A percentile compares a stretch with the other conserved stretches of the same genome.
These are phyloP conservation scores for Cyberlindnera euphorbiae DNA, from an alignment of 805 yeast species.

Conservation along the genomic window DNA sequence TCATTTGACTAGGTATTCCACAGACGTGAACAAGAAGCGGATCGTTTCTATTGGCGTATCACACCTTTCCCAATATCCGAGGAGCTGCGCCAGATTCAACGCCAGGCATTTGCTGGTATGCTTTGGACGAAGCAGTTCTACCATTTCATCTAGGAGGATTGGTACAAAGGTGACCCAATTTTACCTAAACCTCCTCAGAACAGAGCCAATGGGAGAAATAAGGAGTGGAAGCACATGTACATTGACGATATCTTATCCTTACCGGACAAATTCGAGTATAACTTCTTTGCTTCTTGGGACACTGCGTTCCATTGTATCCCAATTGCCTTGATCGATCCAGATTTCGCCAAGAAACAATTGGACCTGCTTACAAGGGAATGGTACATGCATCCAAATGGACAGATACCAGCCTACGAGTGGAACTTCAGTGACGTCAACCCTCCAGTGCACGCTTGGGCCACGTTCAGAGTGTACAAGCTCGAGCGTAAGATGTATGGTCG, in stretches of 20 bases:
- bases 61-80: slow-evolving; percentile 82
- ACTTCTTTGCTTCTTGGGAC: slow-evolving; percentile 96
- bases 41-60: slow-evolving; percentile 85
- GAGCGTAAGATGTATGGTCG: slow-evolving; percentile 82
- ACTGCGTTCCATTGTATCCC: slow-evolving; percentile 94
- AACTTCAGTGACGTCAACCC: slow-evolving; percentile 94
- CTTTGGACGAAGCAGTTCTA: slow-evolving; percentile 93
- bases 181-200: slow-evolving; percentile 74
- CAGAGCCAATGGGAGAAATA: slow-evolving; percentile 82
- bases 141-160: slow-evolving; percentile 76
- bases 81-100: slow-evolving; percentile 74
- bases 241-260: slow-evolving; percentile 82
- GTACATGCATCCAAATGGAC: slow-evolving; percentile 99
- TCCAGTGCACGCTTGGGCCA: slow-evolving; percentile 96
- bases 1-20: slow-evolving; percentile 66
- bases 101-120: slow-evolving; percentile 93
- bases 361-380: slow-evolving; percentile 86
- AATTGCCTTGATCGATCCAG: slow-evolving; percentile 88
- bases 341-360: slow-evolving; percentile 82
- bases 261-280: slow-evolving; percentile 96
- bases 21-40: slow-evolving; percentile 80
- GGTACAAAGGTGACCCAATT: slow-evolving; percentile 86
- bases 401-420: slow-evolving; percentile 96
- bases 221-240: slow-evolving; percentile 85
- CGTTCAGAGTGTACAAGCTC: slow-evolving; percentile 79